phyloP scores from a whole-genome alignment of 2,329 filamentous ascomycete species.

The Aspergillus oerlinghausenensis region DNA sequence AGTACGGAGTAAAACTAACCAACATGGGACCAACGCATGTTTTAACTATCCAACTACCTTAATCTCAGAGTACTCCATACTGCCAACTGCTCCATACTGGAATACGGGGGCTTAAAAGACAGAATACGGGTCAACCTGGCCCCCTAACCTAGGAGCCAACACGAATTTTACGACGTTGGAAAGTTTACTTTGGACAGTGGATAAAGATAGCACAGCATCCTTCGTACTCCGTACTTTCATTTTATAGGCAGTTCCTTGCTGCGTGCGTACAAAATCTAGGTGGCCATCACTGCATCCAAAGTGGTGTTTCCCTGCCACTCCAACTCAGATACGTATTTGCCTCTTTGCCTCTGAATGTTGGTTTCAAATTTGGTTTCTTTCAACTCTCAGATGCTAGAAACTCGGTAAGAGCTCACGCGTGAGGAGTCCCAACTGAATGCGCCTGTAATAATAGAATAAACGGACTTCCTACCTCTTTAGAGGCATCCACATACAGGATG shows the following conservation, averaged over 20 bases:
- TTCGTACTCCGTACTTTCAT: not conserved
- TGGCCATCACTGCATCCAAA: not conserved
- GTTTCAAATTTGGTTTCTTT: not conserved
- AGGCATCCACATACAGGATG: not conserved
- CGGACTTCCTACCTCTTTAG: too few relatives aligned
- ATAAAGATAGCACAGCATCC: constrained; percentile 1
- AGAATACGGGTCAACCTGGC: not conserved
- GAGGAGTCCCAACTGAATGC: not conserved
- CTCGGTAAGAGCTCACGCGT: not conserved
- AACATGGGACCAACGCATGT: not conserved
- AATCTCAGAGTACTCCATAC: not conserved
- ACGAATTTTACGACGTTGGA: not conserved
- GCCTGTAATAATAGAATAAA: not conserved
- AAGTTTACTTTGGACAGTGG: not conserved
- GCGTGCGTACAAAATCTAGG: not conserved
- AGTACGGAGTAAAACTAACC: not conserved
- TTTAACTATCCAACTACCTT: not conserved
- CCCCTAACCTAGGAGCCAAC: not conserved
- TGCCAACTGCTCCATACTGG: not conserved
- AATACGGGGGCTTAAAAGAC: not conserved
- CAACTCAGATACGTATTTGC: not conserved
- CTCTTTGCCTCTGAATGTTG: not conserved
- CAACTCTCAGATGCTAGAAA: not conserved
- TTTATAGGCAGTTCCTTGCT: not conserved
- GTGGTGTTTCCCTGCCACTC: not conserved